phyloP scores from a whole-genome alignment of 2,329 filamentous ascomycete species.

The Coniochaeta sp. region DNA sequence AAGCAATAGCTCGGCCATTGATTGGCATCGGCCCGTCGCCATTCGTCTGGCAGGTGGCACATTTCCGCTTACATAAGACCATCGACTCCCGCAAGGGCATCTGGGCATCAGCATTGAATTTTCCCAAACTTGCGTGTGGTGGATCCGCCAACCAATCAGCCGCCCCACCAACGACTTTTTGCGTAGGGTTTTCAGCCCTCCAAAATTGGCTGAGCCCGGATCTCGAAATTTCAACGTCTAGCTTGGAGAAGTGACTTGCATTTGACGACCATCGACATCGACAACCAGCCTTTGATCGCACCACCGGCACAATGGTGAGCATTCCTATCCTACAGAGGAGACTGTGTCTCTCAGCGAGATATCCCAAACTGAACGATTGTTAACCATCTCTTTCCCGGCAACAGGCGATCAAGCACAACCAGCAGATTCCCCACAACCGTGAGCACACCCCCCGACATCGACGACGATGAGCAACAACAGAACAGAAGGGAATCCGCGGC shows the following conservation, averaged over 20 bases:
- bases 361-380: conserved; percentile 15
- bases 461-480: conserved; percentile 18
- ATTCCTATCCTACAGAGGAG: conserved; percentile 3
- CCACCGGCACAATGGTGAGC: conserved; percentile 47
- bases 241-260: conserved; percentile 3
- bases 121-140: background rate
- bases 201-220: conserved; percentile 28
- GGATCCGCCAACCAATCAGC: background rate
- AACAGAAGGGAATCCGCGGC: conserved; percentile 15
- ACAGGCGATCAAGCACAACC: conserved; percentile 99
- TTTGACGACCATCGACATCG: conserved; percentile 15
- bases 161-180: conserved; percentile 12
- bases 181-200: conserved; percentile 37
- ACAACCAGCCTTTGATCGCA: conserved; percentile 38
- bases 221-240: conserved; percentile 24
- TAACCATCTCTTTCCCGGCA: conserved; percentile 23
- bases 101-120: background rate
- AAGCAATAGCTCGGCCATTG: too few relatives aligned
- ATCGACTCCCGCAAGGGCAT: background rate
- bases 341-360: background rate
- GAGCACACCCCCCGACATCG: conserved; percentile 33
- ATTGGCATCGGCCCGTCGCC: background rate
- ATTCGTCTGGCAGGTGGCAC: background rate
- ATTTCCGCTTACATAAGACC: background rate
- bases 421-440: conserved; percentile 96